Percentiles rank a stretch among this genome's conserved stretches.
Evolutionary conservation across 805 yeast species (phyloP).

Genomic region (Lipomyces anomalus): DNA sequence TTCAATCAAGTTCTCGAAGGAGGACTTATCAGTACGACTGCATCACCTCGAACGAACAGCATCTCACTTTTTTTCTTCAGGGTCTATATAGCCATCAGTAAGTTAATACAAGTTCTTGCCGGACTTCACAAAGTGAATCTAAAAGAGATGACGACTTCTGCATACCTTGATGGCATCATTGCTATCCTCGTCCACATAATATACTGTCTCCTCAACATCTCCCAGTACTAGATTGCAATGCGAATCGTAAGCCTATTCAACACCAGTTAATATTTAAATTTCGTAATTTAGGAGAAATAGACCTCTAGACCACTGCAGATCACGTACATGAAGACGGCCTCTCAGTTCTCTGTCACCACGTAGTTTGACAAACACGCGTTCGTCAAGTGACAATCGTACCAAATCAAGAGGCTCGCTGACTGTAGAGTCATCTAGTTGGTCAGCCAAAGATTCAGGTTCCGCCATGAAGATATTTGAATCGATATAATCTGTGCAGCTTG

Average conservation of each 20-base stretch:
- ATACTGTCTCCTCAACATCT: constrained; percentile 82
- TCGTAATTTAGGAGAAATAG: not conserved
- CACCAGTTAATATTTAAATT: not conserved
- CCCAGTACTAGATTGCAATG: constrained; percentile 95
- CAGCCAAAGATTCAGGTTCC: no score
- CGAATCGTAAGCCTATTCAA: constrained; percentile 70
- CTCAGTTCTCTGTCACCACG: constrained; percentile 91
- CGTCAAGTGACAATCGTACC: constrained; percentile 80
- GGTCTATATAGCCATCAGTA: constrained; percentile 33
- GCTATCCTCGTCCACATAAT: constrained; percentile 45
- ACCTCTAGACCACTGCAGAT: not conserved
- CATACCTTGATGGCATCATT: no score
- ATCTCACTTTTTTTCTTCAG: constrained; percentile 63
- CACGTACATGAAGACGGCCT: constrained; percentile 74
- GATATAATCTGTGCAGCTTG: no score
- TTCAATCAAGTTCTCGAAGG: constrained; percentile 11
- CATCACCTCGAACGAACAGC: constrained; percentile 97
- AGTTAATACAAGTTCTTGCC: constrained; percentile 1
- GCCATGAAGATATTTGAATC: no score
- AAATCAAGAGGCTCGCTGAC: constrained; percentile 80
- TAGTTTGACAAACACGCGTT: constrained; percentile 76
- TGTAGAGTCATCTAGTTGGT: constrained; percentile 10
- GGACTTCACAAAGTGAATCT: constrained; percentile 1
- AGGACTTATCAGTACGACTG: constrained; percentile 76
- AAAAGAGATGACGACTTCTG: no score